A percentile compares a stretch with the other conserved stretches of the same genome.
Conservation (phyloP, 2,329 filamentous ascomycete genomes). For the Tolypocladium tropicale region DNA sequence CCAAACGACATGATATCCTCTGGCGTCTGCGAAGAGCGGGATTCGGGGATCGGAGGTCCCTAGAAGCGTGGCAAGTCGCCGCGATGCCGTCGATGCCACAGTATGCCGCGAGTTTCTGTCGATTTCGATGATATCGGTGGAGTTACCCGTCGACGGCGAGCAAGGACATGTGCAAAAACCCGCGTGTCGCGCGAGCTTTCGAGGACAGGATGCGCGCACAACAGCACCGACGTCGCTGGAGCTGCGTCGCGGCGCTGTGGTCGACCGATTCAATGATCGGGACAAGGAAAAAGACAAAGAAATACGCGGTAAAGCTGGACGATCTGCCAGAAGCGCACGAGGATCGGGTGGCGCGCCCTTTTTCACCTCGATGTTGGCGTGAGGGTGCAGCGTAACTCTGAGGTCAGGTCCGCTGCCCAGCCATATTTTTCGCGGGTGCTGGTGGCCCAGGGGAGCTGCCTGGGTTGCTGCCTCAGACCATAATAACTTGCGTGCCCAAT, state of each 20-base stretch:
- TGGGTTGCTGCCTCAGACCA: slow-evolving; percentile 25
- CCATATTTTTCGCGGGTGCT: slow-evolving; percentile 18
- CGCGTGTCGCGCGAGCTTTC: not conserved
- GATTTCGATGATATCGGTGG: not conserved
- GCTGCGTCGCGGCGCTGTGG: not conserved
- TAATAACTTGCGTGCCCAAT: slow-evolving; percentile 17
- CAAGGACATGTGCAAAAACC: not conserved
- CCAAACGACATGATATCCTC: slow-evolving; percentile 43
- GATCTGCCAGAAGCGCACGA: slow-evolving; percentile 8
- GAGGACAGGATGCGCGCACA: not conserved
- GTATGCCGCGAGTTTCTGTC: not conserved
- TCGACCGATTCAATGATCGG: not conserved
- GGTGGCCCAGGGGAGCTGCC: slow-evolving; percentile 3
- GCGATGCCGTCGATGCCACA: not conserved
- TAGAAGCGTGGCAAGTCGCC: not conserved
- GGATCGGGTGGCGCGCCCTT: slow-evolving; percentile 16
- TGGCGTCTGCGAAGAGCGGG: slow-evolving; percentile 1
- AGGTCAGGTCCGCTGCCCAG: slow-evolving; percentile 7
- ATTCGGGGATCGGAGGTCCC: not conserved
- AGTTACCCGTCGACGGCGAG: not conserved
- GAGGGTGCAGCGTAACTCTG: slow-evolving; percentile 1
- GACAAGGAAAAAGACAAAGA: slow-evolving; percentile 6
- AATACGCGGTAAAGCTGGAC: slow-evolving; percentile 4
- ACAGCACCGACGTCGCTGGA: not conserved
- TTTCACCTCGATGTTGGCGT: slow-evolving; percentile 13